Base-by-base conservation (phyloP, 2,329 filamentous ascomycete species). In the Neofusicoccum sp. region DNA sequence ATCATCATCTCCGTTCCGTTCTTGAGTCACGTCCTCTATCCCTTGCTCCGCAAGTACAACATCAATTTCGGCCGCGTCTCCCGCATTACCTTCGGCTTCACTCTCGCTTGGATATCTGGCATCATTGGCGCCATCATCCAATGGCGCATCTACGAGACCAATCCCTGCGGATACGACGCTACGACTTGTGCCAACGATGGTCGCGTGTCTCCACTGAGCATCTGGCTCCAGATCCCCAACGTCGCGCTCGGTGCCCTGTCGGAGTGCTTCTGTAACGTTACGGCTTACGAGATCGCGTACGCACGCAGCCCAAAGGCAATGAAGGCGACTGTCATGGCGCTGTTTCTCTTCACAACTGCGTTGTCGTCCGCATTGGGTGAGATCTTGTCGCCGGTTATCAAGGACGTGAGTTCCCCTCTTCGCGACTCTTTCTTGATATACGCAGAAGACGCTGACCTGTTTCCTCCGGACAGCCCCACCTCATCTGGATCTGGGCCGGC, bases 1-100 rank as follows among this genome's bases (percentile, higher is more conserved):
- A 82, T 83, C 67, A 83, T 84, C 54, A 66, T 76, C 41, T 70
- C 75, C 31, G 75, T 80, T 0, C 82, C 82, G 0, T 65, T 84
- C n/a, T 72, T 84, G 28, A 82, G 78, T 66, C 80, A 81, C 54
- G 72, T 79, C 22, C 62, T 84, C 8, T 84, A 84, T 66, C 82
- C 82, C 1, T 44, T 74, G 1, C 73, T 84, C 6, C 73, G 77
- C 1, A 77, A 71, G 37, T 59, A 71, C 39, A 75, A 76, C 50
- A 78, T 84, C 64, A 76, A 77, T 64, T 81, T 81, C 64, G 81
- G 81, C 3, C 81, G 79, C 12, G 77, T 84, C 61, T 78, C 74
- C 43, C 81, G 81, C 59, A 83, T 84, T 65, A 81, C 80, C 2
- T 78, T 85, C 3, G 84, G 84, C 37, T 79, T 85, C 63, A 69